A percentile compares a stretch with the other conserved stretches of the same genome.
phyloP scores from a whole-genome alignment of 1,284 basidiomycete genomes.

The Leccinum angustisporum region DNA sequence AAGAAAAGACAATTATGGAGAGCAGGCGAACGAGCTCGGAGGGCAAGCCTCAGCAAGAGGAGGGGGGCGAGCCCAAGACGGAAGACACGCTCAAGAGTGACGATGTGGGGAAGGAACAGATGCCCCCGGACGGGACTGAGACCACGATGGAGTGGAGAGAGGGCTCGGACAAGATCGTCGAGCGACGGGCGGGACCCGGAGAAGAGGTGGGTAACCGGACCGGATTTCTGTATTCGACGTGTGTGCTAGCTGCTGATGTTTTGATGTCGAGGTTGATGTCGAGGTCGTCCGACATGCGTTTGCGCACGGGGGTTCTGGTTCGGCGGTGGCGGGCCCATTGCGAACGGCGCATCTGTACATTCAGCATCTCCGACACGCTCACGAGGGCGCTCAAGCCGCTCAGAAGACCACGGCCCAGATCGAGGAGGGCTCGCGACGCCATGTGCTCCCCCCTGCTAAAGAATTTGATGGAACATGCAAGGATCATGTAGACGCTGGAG shows the following conservation, averaged over 20 bases:
- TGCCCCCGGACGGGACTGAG: conserved; percentile 47
- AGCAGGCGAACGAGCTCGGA: conserved; percentile 26
- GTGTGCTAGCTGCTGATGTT: conserved; percentile 13
- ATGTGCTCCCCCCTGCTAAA: neutral
- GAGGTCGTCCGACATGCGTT: conserved; percentile 27
- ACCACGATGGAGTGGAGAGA: conserved; percentile 56
- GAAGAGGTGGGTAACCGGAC: conserved; percentile 23
- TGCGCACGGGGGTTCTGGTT: conserved; percentile 3
- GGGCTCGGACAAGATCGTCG: conserved; percentile 58
- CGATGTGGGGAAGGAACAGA: conserved; percentile 29
- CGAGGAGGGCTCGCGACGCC: neutral
- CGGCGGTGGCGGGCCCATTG: neutral
- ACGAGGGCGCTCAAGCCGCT: neutral
- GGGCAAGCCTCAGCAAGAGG: conserved; percentile 1
- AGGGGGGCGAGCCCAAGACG: conserved; percentile 14
- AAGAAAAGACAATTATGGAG: conserved; percentile 35
- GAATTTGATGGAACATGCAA: neutral
- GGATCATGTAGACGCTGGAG: neutral
- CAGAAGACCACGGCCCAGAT: conserved; percentile 2
- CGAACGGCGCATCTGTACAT: conserved; percentile 10
- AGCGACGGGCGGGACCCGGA: conserved; percentile 30
- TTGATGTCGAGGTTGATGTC: conserved; percentile 25
- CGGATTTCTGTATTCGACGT: neutral
- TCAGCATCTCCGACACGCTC: conserved; percentile 9
- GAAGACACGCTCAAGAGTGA: conserved; percentile 18